Conservation (phyloP, 495 filamentous ascomycete genomes). For the Bryoglossum gracile region DNA sequence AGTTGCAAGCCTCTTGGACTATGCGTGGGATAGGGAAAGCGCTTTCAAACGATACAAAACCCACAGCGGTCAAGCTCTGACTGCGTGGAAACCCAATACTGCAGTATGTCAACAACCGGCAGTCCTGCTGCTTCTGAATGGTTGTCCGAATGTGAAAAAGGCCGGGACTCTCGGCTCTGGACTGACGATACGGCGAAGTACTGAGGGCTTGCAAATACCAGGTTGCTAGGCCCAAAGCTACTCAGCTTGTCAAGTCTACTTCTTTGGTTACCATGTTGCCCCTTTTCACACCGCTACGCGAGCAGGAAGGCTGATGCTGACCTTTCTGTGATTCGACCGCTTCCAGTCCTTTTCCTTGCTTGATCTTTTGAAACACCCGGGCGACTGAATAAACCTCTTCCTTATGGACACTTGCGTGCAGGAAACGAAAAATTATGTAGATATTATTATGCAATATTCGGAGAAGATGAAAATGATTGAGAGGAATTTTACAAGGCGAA, state of each 20-base stretch:
- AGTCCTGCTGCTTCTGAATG: not conserved
- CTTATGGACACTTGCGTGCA: slow-evolving; percentile 5
- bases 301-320: slow-evolving; percentile 11
- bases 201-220: no score
- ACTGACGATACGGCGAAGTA: no score
- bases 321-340: slow-evolving; percentile 6
- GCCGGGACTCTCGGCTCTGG: not conserved
- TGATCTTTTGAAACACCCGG: not conserved
- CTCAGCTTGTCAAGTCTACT: no score
- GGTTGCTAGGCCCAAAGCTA: no score
- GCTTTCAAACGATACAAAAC: slow-evolving; percentile 7
- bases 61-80: slow-evolving; percentile 12
- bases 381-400: not conserved
- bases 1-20: slow-evolving; percentile 4
- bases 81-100: not conserved
- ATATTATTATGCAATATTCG: no score
- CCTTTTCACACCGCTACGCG: slow-evolving; percentile 15
- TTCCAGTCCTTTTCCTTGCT: slow-evolving; percentile 7
- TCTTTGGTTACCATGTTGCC: slow-evolving; percentile 1
- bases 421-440: not conserved
- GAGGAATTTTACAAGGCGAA: not conserved
- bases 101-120: not conserved
- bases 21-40: slow-evolving; percentile 11
- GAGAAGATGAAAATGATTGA: not conserved
- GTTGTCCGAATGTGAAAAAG: not conserved